Evolutionary conservation across 495 filamentous ascomycete species (phyloP).

Genomic region (Penicillium angulare): DNA sequence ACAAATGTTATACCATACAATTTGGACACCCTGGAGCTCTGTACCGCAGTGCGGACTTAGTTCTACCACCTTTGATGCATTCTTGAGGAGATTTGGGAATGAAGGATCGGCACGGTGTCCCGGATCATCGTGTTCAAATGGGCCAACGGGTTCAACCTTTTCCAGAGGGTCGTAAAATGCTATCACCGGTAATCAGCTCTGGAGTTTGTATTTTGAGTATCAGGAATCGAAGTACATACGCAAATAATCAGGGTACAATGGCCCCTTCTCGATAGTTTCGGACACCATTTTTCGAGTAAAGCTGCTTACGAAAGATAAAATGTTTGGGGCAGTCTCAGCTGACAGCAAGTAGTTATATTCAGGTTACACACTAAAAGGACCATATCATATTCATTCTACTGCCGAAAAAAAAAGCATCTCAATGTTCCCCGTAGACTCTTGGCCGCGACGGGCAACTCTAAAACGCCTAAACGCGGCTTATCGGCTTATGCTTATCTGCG

Average conservation of each 20-base stretch:
- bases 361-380: no score
- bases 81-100: neutral
- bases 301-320: no score
- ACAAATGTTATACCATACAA: no score
- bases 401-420: no score
- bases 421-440: no score
- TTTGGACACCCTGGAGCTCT: neutral
- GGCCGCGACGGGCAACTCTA: no score
- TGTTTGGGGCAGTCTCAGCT: no score
- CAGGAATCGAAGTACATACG: neutral
- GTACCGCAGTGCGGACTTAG: neutral
- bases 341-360: no score
- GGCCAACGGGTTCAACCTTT: conserved; percentile 2
- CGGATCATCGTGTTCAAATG: conserved; percentile 1
- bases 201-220: neutral
- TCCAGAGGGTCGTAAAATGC: conserved; percentile 5
- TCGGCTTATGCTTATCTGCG: no score
- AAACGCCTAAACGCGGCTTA: no score
- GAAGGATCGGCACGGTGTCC: neutral
- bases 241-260: conserved; percentile 3
- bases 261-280: neutral
- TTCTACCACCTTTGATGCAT: neutral
- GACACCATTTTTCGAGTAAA: conserved; percentile 5
- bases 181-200: no score
- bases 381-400: no score